Evolutionary conservation across 2,329 filamentous ascomycete species (phyloP).

Genomic region (Ceratocystis cacaofunesta): DNA sequence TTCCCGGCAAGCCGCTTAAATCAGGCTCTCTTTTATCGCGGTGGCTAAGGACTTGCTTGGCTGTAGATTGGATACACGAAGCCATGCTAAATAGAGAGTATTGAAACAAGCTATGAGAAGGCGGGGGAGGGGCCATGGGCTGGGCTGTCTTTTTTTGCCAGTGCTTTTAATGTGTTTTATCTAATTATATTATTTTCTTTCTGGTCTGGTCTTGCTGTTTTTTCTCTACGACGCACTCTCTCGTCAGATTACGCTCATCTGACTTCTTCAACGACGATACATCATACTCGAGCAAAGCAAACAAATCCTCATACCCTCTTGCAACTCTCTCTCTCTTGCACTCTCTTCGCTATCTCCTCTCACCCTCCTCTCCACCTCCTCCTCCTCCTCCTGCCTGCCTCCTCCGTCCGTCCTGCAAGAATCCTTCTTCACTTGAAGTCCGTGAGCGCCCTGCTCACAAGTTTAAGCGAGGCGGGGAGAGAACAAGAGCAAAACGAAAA

Average conservation of each 20-base stretch:
- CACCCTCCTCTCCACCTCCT: not conserved
- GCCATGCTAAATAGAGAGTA: not conserved
- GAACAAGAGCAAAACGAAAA: not conserved
- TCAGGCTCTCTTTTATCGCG: not conserved
- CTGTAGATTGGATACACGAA: not conserved
- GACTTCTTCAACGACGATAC: not conserved
- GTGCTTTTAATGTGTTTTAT: not conserved
- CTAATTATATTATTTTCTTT: not conserved
- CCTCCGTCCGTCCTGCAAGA: not conserved
- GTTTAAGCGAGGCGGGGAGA: constrained; percentile 3
- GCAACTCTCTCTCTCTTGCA: not conserved
- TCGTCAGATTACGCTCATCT: not conserved
- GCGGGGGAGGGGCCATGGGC: not conserved
- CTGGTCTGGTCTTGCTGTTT: not conserved
- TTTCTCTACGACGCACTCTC: not conserved
- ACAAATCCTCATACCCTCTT: not conserved
- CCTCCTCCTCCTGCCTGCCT: not conserved
- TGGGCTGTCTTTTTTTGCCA: too few species aligned
- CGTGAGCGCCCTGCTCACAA: constrained; percentile 5
- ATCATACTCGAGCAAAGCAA: not conserved
- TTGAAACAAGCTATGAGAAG: not conserved
- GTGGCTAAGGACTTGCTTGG: not conserved
- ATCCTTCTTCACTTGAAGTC: not conserved
- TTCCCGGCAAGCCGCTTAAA: not conserved
- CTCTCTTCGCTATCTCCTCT: not conserved